Percentiles rank a stretch among this genome's conserved stretches.
phyloP scores from a whole-genome alignment of 805 yeast genomes.

The Kuraishia cidri region DNA sequence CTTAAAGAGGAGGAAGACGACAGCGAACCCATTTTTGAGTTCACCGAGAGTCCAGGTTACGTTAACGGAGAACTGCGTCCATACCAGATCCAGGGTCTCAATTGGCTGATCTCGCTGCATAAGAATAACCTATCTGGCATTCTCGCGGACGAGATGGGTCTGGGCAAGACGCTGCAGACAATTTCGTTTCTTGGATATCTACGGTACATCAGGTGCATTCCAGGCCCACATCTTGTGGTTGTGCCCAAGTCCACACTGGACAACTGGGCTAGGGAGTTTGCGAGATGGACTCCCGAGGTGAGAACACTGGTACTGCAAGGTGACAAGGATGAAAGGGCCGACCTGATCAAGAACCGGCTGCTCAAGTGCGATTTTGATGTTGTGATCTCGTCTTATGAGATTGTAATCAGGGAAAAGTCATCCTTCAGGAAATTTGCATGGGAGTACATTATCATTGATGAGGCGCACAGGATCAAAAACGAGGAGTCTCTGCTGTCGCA shows the following conservation, averaged over 20 bases:
- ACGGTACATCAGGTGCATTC: constrained; percentile 46
- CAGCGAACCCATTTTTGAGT: constrained; percentile 28
- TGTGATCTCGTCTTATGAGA: constrained; percentile 64
- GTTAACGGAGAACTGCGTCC: constrained; percentile 58
- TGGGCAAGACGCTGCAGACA: constrained; percentile 77
- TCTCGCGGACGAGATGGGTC: constrained; percentile 81
- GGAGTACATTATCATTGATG: constrained; percentile 75
- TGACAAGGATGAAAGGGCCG: constrained; percentile 57
- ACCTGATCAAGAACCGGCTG: constrained; percentile 39
- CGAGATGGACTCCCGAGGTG: constrained; percentile 75
- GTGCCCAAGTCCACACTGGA: constrained; percentile 78
- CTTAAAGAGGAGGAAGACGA: constrained; percentile 30
- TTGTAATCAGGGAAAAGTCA: constrained; percentile 67
- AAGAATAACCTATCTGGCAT: constrained; percentile 68
- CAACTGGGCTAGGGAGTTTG: constrained; percentile 73
- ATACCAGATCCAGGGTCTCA: constrained; percentile 73
- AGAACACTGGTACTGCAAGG: constrained; percentile 66
- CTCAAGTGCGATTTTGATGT: constrained; percentile 64
- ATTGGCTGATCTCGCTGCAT: constrained; percentile 66
- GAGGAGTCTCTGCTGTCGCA: constrained; percentile 39
- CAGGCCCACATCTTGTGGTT: constrained; percentile 69
- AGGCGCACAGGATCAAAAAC: constrained; percentile 77
- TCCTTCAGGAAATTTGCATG: constrained; percentile 58
- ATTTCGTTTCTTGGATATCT: constrained; percentile 69
- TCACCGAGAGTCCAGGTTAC: constrained; percentile 41